Conservation (phyloP, 73 alveolate genomes). For the Blepharisma japonicum region DNA sequence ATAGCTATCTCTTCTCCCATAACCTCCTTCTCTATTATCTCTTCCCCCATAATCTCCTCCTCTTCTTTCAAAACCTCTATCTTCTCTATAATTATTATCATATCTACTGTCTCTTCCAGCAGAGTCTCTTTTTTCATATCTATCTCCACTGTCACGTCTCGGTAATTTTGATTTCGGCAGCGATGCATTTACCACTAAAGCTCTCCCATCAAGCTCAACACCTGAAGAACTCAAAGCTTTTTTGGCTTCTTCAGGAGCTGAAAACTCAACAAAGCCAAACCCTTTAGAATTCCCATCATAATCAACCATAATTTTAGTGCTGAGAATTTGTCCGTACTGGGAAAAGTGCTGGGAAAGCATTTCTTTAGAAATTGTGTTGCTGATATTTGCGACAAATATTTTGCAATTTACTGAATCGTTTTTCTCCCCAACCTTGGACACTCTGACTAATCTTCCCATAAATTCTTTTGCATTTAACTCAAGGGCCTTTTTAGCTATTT, state of each 20-base stretch:
- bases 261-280: constrained; percentile 84
- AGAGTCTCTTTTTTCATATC: constrained; percentile 45
- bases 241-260: constrained; percentile 64
- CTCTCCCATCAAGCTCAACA: constrained; percentile 71
- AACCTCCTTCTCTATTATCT: too few species aligned
- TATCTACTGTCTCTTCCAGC: constrained; percentile 31
- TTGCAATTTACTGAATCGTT: constrained; percentile 25
- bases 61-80: constrained; percentile 19
- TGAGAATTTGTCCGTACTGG: constrained; percentile 72
- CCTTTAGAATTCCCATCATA: constrained; percentile 89
- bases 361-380: constrained; percentile 65
- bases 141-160: constrained; percentile 52
- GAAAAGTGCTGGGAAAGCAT: constrained; percentile 66
- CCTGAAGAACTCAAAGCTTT: constrained; percentile 71
- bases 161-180: constrained; percentile 25
- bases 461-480: neutral
- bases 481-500: constrained; percentile 43
- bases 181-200: constrained; percentile 69
- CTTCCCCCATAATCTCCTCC: neutral
- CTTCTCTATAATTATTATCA: constrained; percentile 38
- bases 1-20: too few species aligned
- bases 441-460: neutral
- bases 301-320: constrained; percentile 71
- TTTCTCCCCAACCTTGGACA: constrained; percentile 4
- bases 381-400: constrained; percentile 80